A percentile compares a stretch with the other conserved stretches of the same genome.
These are phyloP conservation scores for Termitomyces sp. DNA, from an alignment of 768 basidiomycete species.

Conservation along the genomic window DNA sequence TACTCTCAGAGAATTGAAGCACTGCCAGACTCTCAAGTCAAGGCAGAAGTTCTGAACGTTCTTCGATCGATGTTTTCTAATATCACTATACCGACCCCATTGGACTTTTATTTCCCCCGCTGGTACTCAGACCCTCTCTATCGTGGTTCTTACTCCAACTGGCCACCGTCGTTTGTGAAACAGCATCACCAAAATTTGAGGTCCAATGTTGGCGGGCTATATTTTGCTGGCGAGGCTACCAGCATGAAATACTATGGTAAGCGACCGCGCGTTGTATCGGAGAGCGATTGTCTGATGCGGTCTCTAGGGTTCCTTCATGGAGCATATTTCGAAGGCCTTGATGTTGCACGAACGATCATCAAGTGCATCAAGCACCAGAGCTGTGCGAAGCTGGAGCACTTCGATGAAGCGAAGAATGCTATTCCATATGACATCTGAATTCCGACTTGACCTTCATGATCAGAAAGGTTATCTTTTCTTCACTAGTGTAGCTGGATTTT, in stretches of 20 bases:
- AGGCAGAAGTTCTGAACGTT: slow-evolving; percentile 49
- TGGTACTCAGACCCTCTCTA: slow-evolving; percentile 51
- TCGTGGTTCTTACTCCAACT: slow-evolving; percentile 63
- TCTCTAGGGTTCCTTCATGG: slow-evolving; percentile 50
- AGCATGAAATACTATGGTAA: slow-evolving; percentile 52
- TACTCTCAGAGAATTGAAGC: slow-evolving; percentile 54
- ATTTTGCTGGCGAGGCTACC: slow-evolving; percentile 62
- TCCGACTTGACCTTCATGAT: too few species aligned
- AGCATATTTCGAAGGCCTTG: slow-evolving; percentile 50
- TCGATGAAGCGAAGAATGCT: slow-evolving; percentile 19
- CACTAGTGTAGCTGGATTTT: too few species aligned
- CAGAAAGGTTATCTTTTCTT: too few species aligned
- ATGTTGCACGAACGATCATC: slow-evolving; percentile 31
- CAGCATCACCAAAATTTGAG: slow-evolving; percentile 51
- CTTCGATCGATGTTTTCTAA: slow-evolving; percentile 57
- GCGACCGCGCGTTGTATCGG: slow-evolving; percentile 7
- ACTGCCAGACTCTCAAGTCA: slow-evolving; percentile 38
- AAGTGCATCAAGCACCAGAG: slow-evolving; percentile 29
- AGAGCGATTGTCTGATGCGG: background rate
- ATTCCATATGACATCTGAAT: slow-evolving; percentile 17
- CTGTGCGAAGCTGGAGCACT: slow-evolving; percentile 18
- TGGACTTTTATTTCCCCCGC: slow-evolving; percentile 46
- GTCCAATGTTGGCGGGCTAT: slow-evolving; percentile 47
- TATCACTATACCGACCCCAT: slow-evolving; percentile 45
- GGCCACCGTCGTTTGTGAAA: slow-evolving; percentile 56